Base-by-base conservation (phyloP, 2,329 filamentous ascomycete genomes). In the Chaetomiaceae sp. region DNA sequence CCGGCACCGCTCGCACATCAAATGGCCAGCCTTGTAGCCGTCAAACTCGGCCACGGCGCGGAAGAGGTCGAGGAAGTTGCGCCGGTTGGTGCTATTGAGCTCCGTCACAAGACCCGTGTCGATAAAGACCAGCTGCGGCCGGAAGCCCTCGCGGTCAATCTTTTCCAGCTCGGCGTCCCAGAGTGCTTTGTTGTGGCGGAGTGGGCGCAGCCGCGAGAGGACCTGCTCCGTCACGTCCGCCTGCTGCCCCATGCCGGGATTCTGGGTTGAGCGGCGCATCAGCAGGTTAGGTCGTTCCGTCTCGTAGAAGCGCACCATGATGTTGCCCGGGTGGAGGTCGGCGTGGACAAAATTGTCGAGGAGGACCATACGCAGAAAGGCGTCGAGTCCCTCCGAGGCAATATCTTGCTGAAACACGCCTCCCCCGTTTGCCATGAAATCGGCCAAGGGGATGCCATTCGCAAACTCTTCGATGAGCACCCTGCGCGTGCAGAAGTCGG, bases 281-380 rank as follows among this genome's bases (percentile, higher is more conserved):
- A 61, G 65, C 25, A 85, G 72, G 45, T 87, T 82, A 0, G 92
- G 81, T 57, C 85, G 80, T 14, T 84, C 83, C 0, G 91, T 84
- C 64, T 92, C 85, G 71, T 97, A 96, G 74, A 99, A 99, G 59
- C 95, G 90, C 43, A 99, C 92, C 91, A 99, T 97, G 72, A 99
- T 97, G 69, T 99, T 99, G 23, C 94, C 94, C 0, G 94, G 94
- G 67, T 99, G 94, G 27, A 99, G 75, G 67, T 99, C 94, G 5
- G 94, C 92, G 66, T 99, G 94, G 23, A 96, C 86, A 69, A 99
- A 99, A 69, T 99, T 99, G 70, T 99, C 94, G 36, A 99, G 86
- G 12, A 99, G 79, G 15, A 99, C 75, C 94, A 99, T 99, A 64
- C 91, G 89, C 46, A 99, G 73, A 70, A 99, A 99, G 3, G 92